Base-by-base conservation (phyloP, 2,329 filamentous ascomycete species). In the Amauroascus verrucosus region DNA sequence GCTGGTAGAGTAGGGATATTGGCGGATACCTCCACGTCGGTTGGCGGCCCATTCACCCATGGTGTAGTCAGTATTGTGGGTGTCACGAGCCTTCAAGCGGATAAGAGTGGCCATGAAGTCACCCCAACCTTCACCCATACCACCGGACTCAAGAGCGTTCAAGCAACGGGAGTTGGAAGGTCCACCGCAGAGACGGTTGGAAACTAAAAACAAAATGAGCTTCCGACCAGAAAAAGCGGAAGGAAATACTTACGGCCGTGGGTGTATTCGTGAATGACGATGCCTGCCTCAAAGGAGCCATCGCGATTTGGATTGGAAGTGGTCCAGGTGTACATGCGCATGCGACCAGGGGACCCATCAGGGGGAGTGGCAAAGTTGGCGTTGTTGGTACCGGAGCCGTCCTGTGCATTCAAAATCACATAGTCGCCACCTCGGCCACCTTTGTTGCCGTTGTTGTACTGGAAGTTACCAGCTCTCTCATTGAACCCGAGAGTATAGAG, bases 261-360 rank as follows among this genome's bases (percentile, higher is more conserved):
- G 18, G 52, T 16, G 33, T 52, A 57, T 51, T 57, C 55, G 52
- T 57, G 55, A 32, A 57, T 57, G 38, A 57, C 55, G 40, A 57
- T 57, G 16, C 55, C 55, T 6, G 52, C 52, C 32, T 57, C 55
- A 26, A 57, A 47, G 45, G 38, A 16, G 50, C 55, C 55, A 28
- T 57, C 55, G 13, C 55, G 55, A 22, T 52, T 45, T n/a, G 55
- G 55, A n/a, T 46, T n/a, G 20, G 55, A n/a, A 13, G 35, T 54
- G 32, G 43, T 57, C 55, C 55, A 57, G 26, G 52, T 54, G 49
- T 57, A 57, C 55, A 57, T 57, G 45, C 55, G 53, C 55, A 57
- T 57, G 38, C 55, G 55, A 22, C 55, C 55, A 24, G 43, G 43
- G 30, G 49, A 43, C 44, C 55, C 55, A 53, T 57, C 55, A 44